Conservation (phyloP, 768 basidiomycete species). For the Gelatoporia subvermispora region DNA sequence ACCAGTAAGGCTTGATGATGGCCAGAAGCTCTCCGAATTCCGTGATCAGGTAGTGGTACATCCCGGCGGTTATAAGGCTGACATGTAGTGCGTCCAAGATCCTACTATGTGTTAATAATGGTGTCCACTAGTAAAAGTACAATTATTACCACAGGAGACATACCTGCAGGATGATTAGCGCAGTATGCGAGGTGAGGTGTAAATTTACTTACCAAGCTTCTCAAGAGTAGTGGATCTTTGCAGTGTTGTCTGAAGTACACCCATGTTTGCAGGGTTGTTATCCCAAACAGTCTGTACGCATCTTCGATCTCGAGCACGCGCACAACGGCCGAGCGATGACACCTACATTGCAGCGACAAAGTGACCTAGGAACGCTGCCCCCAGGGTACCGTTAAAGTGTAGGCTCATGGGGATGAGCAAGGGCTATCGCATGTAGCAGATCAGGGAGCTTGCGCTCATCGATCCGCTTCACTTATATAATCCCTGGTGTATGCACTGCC, state of each 20-base stretch:
- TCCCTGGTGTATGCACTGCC: too few species aligned
- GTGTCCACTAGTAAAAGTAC: background rate
- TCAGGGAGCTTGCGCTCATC: too few species aligned
- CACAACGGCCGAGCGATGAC: background rate
- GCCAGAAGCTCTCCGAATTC: constrained; percentile 8
- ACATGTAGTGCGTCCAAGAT: constrained; percentile 9
- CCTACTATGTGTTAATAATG: constrained; percentile 1
- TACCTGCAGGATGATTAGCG: background rate
- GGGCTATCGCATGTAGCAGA: too few species aligned
- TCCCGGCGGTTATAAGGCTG: constrained; percentile 3
- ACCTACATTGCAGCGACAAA: constrained; percentile 11
- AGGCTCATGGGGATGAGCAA: too few species aligned
- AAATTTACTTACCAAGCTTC: background rate
- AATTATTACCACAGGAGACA: background rate
- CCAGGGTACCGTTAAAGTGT: constrained; percentile 12
- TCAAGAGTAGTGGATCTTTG: background rate
- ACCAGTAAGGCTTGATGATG: constrained; percentile 8
- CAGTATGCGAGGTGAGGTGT: background rate
- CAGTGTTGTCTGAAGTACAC: constrained; percentile 4
- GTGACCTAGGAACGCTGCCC: constrained; percentile 16
- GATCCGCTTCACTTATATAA: too few species aligned
- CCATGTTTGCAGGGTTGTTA: constrained; percentile 9
- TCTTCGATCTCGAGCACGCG: background rate
- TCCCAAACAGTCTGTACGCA: constrained; percentile 7
- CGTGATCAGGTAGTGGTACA: constrained; percentile 11